Conservation (phyloP, 345 rosid species). For the Kernera saxatilis region DNA sequence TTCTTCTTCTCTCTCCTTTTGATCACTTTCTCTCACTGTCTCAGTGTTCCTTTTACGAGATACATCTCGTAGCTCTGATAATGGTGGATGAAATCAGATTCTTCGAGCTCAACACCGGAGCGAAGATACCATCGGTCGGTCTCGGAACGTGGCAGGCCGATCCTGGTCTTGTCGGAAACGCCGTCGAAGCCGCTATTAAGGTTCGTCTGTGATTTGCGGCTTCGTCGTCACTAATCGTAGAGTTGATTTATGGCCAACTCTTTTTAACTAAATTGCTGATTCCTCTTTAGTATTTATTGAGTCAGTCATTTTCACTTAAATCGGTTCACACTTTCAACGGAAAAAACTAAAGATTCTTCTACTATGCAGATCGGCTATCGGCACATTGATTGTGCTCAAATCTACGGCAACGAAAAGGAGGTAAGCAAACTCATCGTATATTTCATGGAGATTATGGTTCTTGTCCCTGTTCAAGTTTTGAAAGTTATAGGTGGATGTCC, state of each 20-base stretch:
- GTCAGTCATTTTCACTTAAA: background rate
- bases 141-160: slow-evolving; percentile 58
- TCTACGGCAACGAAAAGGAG: slow-evolving; percentile 69
- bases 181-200: slow-evolving; percentile 37
- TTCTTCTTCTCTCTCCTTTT: background rate
- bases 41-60: background rate
- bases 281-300: background rate
- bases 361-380: slow-evolving; percentile 63
- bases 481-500: background rate
- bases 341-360: background rate
- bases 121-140: slow-evolving; percentile 52
- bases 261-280: background rate
- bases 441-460: background rate
- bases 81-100: slow-evolving; percentile 31
- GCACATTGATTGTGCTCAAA: slow-evolving; percentile 76
- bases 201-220: slow-evolving; percentile 1
- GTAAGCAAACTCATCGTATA: slow-evolving; percentile 25
- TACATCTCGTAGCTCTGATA: background rate
- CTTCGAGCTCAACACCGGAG: slow-evolving; percentile 50
- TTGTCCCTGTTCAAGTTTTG: background rate
- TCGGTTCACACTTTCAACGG: background rate
- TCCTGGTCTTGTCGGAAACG: slow-evolving; percentile 53
- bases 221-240: background rate
- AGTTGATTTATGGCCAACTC: background rate
- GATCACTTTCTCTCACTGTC: background rate